Evolutionary conservation across 225 moss, liverwort and hornwort species (phyloP), one percentile per base, ranked within the genome.

Genomic region (Polytrichum commune): DNA sequence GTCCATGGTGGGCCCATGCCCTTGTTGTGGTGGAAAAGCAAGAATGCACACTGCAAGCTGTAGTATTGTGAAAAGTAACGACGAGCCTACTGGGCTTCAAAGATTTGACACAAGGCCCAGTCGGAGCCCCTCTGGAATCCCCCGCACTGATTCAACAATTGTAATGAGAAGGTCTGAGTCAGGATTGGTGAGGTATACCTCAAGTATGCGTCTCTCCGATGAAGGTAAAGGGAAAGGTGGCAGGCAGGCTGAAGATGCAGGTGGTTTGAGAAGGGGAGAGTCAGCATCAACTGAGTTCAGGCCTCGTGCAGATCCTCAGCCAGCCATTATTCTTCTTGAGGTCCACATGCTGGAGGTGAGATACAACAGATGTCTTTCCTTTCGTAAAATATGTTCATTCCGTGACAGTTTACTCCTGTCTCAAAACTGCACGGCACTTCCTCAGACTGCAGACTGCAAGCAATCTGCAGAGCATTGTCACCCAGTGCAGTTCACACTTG

Each of bases 301-400:
- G 74, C 64, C 68, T 62, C 56, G 73, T 73, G 76, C 79, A 55
- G 80, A 92, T 76, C 83, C 90, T 71, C 84, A 88, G 75, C 93
- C 94, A 27, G 86, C 88, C 28, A 85, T 95, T 72, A 74, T 88
- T 29, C 85, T 95, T 60, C 74, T 90, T 67, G 90, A 87, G 75
- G 89, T 92, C 26, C 79, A 92, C 56, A 84, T 92, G 10, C 82
- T 95, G 19, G 89, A 95, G 92, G 94, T 92, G 18, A 82, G 86
- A 79, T 0, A 53, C 24, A 0, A 58, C 30, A 8, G 53, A 64
- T 16, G 53, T 64, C 53, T 18, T 65, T 19, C n/a, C 27, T 29
- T 57, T 53, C 46, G 58, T 29, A 4, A 35, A 25, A 27, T 56
- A 0, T 72, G 53, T 57, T 27, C 13, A 13, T 38, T 38, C 13